Base-by-base conservation (phyloP, 2,329 filamentous ascomycete genomes). In the Fonsecaea erecta region DNA sequence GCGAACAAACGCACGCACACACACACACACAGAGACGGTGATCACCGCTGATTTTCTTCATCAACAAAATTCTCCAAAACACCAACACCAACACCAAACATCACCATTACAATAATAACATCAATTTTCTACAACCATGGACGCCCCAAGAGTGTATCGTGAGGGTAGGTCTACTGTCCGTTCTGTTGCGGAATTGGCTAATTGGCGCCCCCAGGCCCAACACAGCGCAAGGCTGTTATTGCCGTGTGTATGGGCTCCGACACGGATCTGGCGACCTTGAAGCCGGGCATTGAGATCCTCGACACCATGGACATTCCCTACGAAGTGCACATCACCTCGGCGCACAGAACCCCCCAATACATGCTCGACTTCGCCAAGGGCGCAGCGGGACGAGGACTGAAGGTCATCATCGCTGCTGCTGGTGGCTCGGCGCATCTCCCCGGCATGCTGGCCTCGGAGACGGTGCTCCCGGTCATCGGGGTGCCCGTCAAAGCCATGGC, bases 401-500 rank as follows among this genome's bases (percentile, higher is more conserved):
- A 85, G 61, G 87, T 89, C 2, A 83, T 91, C 62, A 90, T 90
- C 66, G 88, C 88, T 0, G 89, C 87, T 5, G 88, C 88, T 1
- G 88, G 88, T 4, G 89, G 88, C 24, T 88, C 88, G 0, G 89
- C 89, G 1, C 84, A 87, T 68, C 77, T 91, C 0, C 88, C 88
- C 0, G 88, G 89, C n/a, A 91, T 90, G 88, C 74, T 88, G 34
- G 85, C 88, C 0, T 84, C 86, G 1, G 84, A 87, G 71, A 90
- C 88, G 0, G 79, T 85, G 0, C 74, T 91, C n/a, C 89, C 89
- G 0, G 88, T 91, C 1, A 90, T 91, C 56, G 89, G 89, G 3
- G 86, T 91, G 1, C 89, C 89, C 0, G 86, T 92, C 46, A 89
- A 87, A 77, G 88, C 86, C 0, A 89, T 86, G 2, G 84, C 86